Evolutionary conservation across 108 stramenopile genomes (phyloP).

Genomic region (Pseudonitzschia delicatissima): DNA sequence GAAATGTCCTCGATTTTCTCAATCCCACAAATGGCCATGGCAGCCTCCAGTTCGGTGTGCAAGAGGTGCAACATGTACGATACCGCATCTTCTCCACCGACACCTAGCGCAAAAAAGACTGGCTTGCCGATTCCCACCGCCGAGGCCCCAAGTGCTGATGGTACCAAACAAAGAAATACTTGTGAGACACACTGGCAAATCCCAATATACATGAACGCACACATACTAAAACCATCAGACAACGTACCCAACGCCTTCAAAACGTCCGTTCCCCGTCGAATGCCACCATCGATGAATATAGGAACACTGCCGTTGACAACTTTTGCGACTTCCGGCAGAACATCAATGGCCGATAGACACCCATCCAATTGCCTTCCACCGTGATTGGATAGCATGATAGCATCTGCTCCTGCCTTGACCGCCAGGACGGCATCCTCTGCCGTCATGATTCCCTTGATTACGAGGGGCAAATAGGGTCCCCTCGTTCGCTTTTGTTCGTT

Average conservation of each 20-base stretch:
- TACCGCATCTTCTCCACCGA: slow-evolving; percentile 74
- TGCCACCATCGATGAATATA: slow-evolving; percentile 87
- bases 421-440: slow-evolving; percentile 89
- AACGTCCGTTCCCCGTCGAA: slow-evolving; percentile 87
- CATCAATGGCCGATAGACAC: slow-evolving; percentile 78
- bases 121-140: slow-evolving; percentile 94
- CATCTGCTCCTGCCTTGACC: slow-evolving; percentile 78
- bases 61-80: slow-evolving; percentile 56
- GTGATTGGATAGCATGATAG: slow-evolving; percentile 92
- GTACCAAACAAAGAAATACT: slow-evolving; percentile 26
- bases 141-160: slow-evolving; percentile 81
- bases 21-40: slow-evolving; percentile 77
- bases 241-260: slow-evolving; percentile 57
- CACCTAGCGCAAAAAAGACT: slow-evolving; percentile 83
- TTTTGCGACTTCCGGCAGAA: slow-evolving; percentile 75
- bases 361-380: slow-evolving; percentile 93
- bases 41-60: slow-evolving; percentile 67
- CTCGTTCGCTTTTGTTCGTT: neutral
- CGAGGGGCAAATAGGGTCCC: slow-evolving; percentile 51
- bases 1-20: slow-evolving; percentile 44
- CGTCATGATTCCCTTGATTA: slow-evolving; percentile 94
- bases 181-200: neutral
- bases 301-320: slow-evolving; percentile 74
- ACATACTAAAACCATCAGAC: neutral
- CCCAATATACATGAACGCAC: neutral